Percentiles rank a stretch among this genome's conserved stretches.
Conservation (phyloP, 768 basidiomycete species). For the Lactifluus subvellereus region DNA sequence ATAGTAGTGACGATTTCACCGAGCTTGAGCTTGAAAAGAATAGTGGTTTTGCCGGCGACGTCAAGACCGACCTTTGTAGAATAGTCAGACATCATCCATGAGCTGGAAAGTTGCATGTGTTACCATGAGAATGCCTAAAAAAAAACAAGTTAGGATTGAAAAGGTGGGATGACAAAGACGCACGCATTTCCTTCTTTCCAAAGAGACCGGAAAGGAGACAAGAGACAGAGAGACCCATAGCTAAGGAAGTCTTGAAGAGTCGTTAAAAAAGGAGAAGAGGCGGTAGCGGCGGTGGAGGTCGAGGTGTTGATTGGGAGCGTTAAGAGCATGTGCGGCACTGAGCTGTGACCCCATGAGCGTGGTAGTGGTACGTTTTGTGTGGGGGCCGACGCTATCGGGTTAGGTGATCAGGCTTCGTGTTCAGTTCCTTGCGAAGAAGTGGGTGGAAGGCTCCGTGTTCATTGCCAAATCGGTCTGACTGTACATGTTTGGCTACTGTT, state of each 20-base stretch:
- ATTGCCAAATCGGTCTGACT: no score
- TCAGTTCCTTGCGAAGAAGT: no score
- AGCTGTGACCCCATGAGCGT: no score
- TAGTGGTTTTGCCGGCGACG: slow-evolving; percentile 97
- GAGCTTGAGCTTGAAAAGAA: slow-evolving; percentile 98
- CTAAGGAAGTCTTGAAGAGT: slow-evolving; percentile 3
- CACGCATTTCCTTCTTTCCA: slow-evolving; percentile 99
- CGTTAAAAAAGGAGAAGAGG: background rate
- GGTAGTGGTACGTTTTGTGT: no score
- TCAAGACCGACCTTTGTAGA: slow-evolving; percentile 86
- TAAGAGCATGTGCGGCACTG: no score
- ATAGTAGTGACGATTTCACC: slow-evolving; percentile 99
- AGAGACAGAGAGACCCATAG: slow-evolving; percentile 78
- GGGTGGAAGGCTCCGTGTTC: no score
- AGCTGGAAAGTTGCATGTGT: background rate
- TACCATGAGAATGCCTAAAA: slow-evolving; percentile 93
- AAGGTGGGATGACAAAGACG: slow-evolving; percentile 35
- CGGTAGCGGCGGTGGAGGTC: slow-evolving; percentile 3
- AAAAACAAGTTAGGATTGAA: slow-evolving; percentile 28
- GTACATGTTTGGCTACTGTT: no score
- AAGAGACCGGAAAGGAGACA: slow-evolving; percentile 77
- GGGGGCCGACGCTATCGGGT: no score
- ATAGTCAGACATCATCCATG: background rate
- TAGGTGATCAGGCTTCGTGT: no score
- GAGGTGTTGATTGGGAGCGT: slow-evolving; percentile 17